Percentiles rank a stretch among this genome's conserved stretches.
phyloP scores from a whole-genome alignment of 176 grass and related monocot species.

The Tillandsia fasciculata region DNA sequence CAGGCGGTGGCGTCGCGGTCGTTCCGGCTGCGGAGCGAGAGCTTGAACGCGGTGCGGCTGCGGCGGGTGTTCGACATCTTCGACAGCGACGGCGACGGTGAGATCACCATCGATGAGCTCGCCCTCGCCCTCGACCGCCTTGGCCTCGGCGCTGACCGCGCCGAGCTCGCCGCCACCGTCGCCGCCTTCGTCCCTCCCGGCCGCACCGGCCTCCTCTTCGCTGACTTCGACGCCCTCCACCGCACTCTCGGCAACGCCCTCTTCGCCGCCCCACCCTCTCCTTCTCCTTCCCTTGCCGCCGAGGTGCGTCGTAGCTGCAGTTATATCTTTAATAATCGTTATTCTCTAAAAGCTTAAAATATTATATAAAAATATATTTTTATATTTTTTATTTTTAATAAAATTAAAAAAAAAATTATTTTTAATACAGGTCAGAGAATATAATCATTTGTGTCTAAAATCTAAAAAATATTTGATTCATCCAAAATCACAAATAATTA shows the following conservation, averaged over 20 bases:
- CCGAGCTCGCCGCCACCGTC: slow-evolving; percentile 15
- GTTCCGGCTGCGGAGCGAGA: background rate
- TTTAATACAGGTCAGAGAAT: too few species aligned
- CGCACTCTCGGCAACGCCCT: slow-evolving; percentile 30
- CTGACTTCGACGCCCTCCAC: slow-evolving; percentile 29
- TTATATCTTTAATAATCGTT: too few species aligned
- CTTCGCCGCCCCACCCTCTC: slow-evolving; percentile 22
- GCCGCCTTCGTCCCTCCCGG: slow-evolving; percentile 9
- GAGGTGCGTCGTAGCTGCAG: too few species aligned
- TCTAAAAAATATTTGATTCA: too few species aligned
- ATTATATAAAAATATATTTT: too few species aligned
- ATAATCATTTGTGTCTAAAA: too few species aligned
- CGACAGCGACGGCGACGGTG: slow-evolving; percentile 30
- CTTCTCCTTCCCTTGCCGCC: background rate
- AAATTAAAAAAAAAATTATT: too few species aligned
- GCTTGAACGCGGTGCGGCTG: slow-evolving; percentile 16
- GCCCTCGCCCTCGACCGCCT: slow-evolving; percentile 24
- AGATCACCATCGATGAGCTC: slow-evolving; percentile 25
- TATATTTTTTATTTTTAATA: too few species aligned
- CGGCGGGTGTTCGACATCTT: slow-evolving; percentile 41
- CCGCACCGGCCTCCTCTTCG: slow-evolving; percentile 22
- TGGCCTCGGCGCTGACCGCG: slow-evolving; percentile 5
- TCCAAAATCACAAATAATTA: too few species aligned
- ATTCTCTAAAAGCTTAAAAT: too few species aligned
- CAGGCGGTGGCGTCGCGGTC: background rate